Base-by-base conservation (phyloP, 306 rosid genomes). In the Cucumis cinereus region DNA sequence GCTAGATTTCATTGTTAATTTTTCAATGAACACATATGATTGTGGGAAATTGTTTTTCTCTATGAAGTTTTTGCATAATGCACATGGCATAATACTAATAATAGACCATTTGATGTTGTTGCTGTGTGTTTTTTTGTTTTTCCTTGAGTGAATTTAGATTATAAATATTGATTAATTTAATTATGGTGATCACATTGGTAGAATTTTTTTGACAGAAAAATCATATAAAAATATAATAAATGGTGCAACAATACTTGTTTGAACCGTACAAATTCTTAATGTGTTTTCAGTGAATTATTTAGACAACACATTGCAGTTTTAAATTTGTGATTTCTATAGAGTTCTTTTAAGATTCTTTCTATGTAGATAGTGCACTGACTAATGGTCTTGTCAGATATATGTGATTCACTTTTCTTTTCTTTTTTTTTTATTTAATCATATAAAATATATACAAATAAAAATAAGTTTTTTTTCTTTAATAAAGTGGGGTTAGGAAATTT, bases 321-420 rank as follows among this genome's bases (percentile, higher is more conserved):
- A 19, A 63, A 63, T 40, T 41, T 67, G 10, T 40, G 33, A 67
- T 67, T 45, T 67, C 26, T 67, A 10, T 67, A n/a, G 23, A 67
- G 33, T 69, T 69, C 38, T 45, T 69, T 69, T 5, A 23, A 43
- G 74, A 69, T 69, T 69, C 74, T 69, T 43, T 45, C 74, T 69
- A 69, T 22, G 57, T 24, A 69, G 74, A 69, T 69, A 7, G 35
- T 69, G 74, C 74, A 69, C 74, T 69, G 74, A 23, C 23, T 41
- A 45, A 23, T 69, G 57, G 38, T 45, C 57, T 23, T 69, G 74
- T 69, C 74, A 69, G 74, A 68, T 43, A 66, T 66, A 40, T 66
- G 35, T 67, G 33, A 69, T 45, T 41, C 38, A 23, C 56, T 69
- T 30, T 30, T 3, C 35, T 30, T 2, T 45, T 45, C 3, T 15